Evolutionary conservation across 495 filamentous ascomycete species (phyloP).

Genomic region (Wilcoxina mikolae): DNA sequence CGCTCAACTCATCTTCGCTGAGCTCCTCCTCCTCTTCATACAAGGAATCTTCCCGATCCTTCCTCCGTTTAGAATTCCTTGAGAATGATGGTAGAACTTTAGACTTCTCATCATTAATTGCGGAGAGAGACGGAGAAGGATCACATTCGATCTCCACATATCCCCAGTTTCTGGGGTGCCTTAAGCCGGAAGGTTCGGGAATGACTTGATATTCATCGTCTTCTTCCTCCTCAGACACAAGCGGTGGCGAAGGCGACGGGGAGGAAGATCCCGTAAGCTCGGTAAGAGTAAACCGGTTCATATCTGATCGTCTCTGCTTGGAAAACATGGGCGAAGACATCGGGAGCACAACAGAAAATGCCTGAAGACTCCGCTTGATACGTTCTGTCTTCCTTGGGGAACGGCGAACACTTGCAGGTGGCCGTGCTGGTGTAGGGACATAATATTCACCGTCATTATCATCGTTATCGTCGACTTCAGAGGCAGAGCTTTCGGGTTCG

Average conservation of each 20-base stretch:
- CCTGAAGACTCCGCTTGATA: not conserved
- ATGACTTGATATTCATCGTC: not conserved
- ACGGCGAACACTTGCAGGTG: not conserved
- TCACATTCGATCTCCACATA: not conserved
- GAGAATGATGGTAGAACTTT: not conserved
- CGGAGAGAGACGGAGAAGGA: not conserved
- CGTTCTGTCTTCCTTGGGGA: not conserved
- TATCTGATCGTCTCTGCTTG: not conserved
- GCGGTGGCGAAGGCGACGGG: not conserved
- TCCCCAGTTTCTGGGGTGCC: too few relatives aligned
- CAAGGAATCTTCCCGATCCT: not conserved
- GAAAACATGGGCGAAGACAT: not conserved
- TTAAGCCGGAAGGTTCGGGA: not conserved
- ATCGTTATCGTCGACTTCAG: not conserved
- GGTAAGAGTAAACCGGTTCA: not conserved
- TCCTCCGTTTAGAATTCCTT: not conserved
- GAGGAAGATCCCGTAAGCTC: not conserved
- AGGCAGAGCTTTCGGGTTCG: not conserved
- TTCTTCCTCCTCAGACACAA: not conserved
- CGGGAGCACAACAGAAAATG: not conserved
- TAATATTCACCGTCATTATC: constrained; percentile 1
- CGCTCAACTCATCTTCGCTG: constrained; percentile 1
- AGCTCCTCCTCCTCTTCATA: too few relatives aligned
- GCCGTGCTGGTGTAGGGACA: not conserved
- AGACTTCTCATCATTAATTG: not conserved